These are phyloP conservation scores for Russula sp. DNA, from an alignment of 768 basidiomycete species.

Conservation along the genomic window DNA sequence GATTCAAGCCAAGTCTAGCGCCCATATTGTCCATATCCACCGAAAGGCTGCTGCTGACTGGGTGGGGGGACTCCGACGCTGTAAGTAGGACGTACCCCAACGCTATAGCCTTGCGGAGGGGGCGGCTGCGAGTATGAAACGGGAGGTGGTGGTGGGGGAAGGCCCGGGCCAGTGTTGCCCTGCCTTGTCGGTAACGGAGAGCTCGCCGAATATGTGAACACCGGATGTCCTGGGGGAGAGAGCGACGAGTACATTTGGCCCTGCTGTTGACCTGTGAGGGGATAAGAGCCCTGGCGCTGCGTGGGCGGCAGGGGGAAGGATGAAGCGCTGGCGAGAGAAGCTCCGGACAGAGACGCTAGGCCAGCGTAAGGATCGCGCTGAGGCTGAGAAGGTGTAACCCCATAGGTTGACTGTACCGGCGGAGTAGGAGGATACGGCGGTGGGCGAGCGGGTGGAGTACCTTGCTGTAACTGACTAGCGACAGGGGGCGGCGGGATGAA, in stretches of 20 bases:
- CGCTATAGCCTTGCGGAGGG: slow-evolving; percentile 27
- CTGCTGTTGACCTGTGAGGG: slow-evolving; percentile 26
- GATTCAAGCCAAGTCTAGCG: slow-evolving; percentile 30
- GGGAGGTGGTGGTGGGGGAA: slow-evolving; percentile 37
- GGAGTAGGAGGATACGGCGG: slow-evolving; percentile 20
- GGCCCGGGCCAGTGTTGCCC: slow-evolving; percentile 26
- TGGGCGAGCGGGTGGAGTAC: slow-evolving; percentile 15
- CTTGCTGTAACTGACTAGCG: slow-evolving; percentile 26
- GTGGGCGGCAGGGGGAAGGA: slow-evolving; percentile 33
- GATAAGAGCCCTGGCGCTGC: slow-evolving; percentile 32
- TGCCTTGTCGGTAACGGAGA: slow-evolving; percentile 17
- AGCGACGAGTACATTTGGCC: slow-evolving; percentile 22
- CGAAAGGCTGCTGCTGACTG: slow-evolving; percentile 36
- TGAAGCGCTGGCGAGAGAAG: slow-evolving; percentile 13
- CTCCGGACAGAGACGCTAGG: slow-evolving; percentile 21
- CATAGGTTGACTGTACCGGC: slow-evolving; percentile 21
- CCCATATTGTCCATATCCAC: slow-evolving; percentile 36
- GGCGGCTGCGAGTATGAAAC: slow-evolving; percentile 33
- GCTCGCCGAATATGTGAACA: slow-evolving; percentile 10
- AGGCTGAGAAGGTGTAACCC: slow-evolving; percentile 33
- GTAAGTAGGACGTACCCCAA: slow-evolving; percentile 17
- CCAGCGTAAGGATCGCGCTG: slow-evolving; percentile 30
- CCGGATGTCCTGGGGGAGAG: slow-evolving; percentile 31
- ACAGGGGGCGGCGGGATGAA: slow-evolving; percentile 32
- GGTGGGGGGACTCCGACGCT: slow-evolving; percentile 26